A percentile compares a stretch with the other conserved stretches of the same genome.
Evolutionary conservation across 2,329 filamentous ascomycete species (phyloP).

Genomic region (Fusarium solani-melongenae): DNA sequence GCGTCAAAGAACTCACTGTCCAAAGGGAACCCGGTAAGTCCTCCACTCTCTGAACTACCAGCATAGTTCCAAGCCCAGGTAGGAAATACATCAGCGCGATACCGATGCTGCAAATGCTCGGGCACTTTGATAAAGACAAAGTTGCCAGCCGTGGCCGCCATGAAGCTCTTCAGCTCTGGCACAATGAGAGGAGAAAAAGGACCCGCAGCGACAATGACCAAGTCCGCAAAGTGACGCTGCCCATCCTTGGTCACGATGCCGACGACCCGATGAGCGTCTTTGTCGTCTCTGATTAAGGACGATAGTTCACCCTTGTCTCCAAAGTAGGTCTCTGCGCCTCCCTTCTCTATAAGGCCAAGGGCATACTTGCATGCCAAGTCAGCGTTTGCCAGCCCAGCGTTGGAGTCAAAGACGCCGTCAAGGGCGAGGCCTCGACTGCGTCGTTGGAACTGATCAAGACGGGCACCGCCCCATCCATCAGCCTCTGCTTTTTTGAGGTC

Average conservation of each 20-base stretch:
- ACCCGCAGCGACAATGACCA: slow-evolving; percentile 3
- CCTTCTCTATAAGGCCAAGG: background rate
- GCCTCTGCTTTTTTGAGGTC: background rate
- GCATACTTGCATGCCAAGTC: background rate
- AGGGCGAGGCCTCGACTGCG: background rate
- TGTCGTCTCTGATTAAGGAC: slow-evolving; percentile 1
- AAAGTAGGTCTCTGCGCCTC: background rate
- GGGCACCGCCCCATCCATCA: background rate
- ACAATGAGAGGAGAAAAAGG: background rate
- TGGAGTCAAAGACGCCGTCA: slow-evolving; percentile 1
- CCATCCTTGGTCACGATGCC: background rate
- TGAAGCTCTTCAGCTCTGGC: background rate
- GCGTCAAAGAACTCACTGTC: background rate
- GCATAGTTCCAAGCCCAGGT: background rate
- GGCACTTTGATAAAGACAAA: background rate
- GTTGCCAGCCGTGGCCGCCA: background rate
- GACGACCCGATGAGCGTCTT: background rate
- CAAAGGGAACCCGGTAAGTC: background rate
- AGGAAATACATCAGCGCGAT: background rate
- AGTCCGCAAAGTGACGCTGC: background rate
- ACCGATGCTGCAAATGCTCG: background rate
- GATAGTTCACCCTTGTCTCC: background rate
- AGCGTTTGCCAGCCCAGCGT: background rate
- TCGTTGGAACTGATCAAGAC: background rate
- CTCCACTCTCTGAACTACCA: background rate